Conservation (phyloP, 306 rosid species). For the Inga oerstediana region DNA sequence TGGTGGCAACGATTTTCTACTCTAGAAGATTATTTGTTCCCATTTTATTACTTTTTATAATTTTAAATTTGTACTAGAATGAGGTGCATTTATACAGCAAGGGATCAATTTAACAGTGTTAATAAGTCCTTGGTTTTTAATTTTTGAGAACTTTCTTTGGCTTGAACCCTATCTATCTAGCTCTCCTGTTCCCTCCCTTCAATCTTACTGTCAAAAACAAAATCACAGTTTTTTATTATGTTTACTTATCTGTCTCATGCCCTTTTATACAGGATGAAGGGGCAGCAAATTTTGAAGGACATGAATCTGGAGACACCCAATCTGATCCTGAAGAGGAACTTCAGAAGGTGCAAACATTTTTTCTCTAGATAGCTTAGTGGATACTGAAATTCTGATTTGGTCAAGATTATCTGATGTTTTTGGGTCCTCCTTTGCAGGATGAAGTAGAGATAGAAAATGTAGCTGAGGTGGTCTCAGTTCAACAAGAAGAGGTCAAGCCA, state of each 20-base stretch:
- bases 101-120: not conserved
- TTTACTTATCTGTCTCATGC: conserved; percentile 8
- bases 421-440: conserved; percentile 59
- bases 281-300: conserved; percentile 46
- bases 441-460: conserved; percentile 39
- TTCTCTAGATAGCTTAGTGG: conserved; percentile 7
- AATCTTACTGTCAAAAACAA: not conserved
- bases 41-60: not conserved
- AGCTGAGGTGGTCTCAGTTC: conserved; percentile 50
- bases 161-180: not conserved
- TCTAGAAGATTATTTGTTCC: not conserved
- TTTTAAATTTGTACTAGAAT: not conserved
- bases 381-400: conserved; percentile 10
- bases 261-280: conserved; percentile 55
- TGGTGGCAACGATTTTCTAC: not conserved
- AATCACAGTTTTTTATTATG: not conserved
- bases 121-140: not conserved
- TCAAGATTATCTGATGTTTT: not conserved
- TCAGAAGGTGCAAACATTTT: conserved; percentile 45
- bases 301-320: conserved; percentile 51
- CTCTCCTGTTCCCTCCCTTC: not conserved
- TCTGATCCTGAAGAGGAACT: conserved; percentile 46
- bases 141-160: not conserved
- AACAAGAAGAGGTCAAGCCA: conserved; percentile 51
- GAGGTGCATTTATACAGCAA: not conserved